Conservation (phyloP, 768 basidiomycete species). For the Lentinula sp. region DNA sequence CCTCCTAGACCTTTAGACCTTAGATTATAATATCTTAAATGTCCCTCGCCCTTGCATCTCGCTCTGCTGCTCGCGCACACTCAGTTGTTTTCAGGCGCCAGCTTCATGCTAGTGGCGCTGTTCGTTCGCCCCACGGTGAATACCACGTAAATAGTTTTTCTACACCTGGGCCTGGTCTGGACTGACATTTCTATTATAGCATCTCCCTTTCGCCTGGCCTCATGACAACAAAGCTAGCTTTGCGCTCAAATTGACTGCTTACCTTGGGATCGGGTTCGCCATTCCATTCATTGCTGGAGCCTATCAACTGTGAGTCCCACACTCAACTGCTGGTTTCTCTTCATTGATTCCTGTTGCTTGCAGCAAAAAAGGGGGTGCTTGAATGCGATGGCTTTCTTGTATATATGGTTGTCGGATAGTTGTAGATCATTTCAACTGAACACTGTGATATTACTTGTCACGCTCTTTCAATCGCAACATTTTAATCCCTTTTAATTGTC, state of each 20-base stretch:
- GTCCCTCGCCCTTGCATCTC: constrained; percentile 4
- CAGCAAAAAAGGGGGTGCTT: constrained; percentile 39
- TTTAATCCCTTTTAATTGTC: background rate
- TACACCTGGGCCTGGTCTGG: background rate
- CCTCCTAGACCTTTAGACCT: background rate
- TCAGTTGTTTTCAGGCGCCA: constrained; percentile 2
- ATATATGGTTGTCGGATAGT: constrained; percentile 4
- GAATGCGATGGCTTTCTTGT: constrained; percentile 7
- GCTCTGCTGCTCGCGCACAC: background rate
- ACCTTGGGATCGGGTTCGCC: constrained; percentile 51
- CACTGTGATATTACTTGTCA: background rate
- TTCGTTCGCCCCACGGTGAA: constrained; percentile 45
- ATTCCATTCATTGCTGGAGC: constrained; percentile 61
- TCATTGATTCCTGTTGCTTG: constrained; percentile 2
- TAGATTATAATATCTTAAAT: constrained; percentile 1
- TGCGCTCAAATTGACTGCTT: constrained; percentile 39
- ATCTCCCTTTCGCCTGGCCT: constrained; percentile 51
- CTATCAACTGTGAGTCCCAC: constrained; percentile 56
- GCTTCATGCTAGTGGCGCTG: constrained; percentile 34
- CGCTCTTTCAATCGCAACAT: background rate
- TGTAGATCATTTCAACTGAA: background rate
- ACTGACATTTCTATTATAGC: constrained; percentile 24
- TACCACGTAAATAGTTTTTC: constrained; percentile 43
- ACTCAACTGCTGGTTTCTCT: background rate
- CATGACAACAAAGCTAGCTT: constrained; percentile 27